Evolutionary conservation across 768 basidiomycete species (phyloP), one percentile per base, ranked within the genome.

Genomic region (Serendipita sp.): DNA sequence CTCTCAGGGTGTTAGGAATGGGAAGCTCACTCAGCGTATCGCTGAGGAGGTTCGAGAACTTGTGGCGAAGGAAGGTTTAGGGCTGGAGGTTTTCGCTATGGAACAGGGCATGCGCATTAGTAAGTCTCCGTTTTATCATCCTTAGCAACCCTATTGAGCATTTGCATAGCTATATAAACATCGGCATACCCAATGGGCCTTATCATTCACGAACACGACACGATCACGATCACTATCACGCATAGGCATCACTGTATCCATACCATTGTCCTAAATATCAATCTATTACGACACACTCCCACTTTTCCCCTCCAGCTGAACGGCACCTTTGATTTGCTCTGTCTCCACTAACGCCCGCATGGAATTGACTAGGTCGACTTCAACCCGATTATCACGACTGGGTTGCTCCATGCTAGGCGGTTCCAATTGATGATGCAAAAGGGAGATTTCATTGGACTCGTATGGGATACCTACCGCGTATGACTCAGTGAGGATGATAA

Each of bases 71-170:
- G 79, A 78, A 65, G 75, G 74, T n/a, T 76, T 94, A 5, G 94
- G 91, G 0, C 81, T 82, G 22, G 78, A 82, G 63, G 78, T 95
- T 50, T 66, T 88, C 42, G 80, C 81, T 31, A 86, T 82, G 30
- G 81, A 83, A 53, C 89, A 87, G 72, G 94, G 93, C 20, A 86
- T 86, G 82, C 79, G 79, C 65, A 85, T 94, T 51, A 76, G 90
- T 91, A 70, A 69, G 86, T 79, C 9, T 30, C 24, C 11, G 4
- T 58, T 4, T 31, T 31, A 58, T 38, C 38, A 38, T 38, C 38
- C 14, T 38, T 38, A n/a, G n/a, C n/a, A n/a, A n/a, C n/a, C n/a
- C n/a, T n/a, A n/a, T n/a, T n/a, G n/a, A n/a, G n/a, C n/a, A n/a
- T n/a, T n/a, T n/a, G n/a, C n/a, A n/a, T n/a, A 38, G 38, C 38